phyloP scores from a whole-genome alignment of 1,139 yeast genomes.

The Yamadazyma conglobata region DNA sequence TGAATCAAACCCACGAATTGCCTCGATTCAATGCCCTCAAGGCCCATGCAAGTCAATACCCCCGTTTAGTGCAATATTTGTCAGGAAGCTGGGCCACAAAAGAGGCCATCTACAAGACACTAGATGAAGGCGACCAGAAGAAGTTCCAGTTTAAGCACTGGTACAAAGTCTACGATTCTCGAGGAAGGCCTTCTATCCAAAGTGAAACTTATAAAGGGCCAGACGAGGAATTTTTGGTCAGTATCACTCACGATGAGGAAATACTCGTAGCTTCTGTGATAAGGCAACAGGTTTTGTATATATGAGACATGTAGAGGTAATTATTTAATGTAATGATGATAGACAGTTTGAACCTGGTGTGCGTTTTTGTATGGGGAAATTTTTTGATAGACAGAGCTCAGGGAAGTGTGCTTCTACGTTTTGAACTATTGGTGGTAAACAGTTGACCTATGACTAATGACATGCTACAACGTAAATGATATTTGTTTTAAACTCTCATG shows the following conservation, averaged over 20 bases:
- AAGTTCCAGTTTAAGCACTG: slow-evolving; percentile 57
- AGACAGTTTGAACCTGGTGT: no score
- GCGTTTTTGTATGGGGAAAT: no score
- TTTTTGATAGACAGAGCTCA: no score
- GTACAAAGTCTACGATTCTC: slow-evolving; percentile 43
- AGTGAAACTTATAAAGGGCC: slow-evolving; percentile 24
- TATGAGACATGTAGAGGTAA: no score
- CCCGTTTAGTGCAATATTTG: slow-evolving; percentile 31
- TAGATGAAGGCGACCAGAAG: slow-evolving; percentile 48
- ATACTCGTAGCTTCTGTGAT: slow-evolving; percentile 48
- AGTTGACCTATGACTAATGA: no score
- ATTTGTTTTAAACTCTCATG: no score
- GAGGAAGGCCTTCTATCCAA: slow-evolving; percentile 40
- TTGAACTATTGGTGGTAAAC: no score
- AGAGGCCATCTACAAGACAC: slow-evolving; percentile 69
- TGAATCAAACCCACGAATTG: slow-evolving; percentile 46
- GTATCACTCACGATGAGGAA: slow-evolving; percentile 68
- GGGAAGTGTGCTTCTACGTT: no score
- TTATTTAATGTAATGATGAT: no score
- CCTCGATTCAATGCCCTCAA: slow-evolving; percentile 30
- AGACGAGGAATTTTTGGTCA: slow-evolving; percentile 49
- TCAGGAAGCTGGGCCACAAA: slow-evolving; percentile 73
- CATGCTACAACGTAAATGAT: no score
- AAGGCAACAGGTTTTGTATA: slow-evolving; percentile 26
- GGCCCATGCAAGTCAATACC: slow-evolving; percentile 14